These are phyloP conservation scores for Pharus latifolius DNA, from an alignment of 176 grass and related monocot genomes.

Conservation along the genomic window DNA sequence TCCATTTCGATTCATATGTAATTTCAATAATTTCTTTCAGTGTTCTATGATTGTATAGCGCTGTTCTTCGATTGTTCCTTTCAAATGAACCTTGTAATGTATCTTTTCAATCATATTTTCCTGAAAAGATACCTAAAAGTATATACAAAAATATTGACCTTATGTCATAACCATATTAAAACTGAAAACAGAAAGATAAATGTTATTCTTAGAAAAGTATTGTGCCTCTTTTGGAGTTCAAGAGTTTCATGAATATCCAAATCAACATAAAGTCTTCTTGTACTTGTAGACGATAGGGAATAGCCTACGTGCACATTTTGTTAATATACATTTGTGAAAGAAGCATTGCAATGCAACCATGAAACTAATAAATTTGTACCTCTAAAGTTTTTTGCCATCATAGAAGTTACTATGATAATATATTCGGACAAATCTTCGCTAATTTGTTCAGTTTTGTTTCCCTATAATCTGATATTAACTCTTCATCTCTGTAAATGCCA, in stretches of 20 bases:
- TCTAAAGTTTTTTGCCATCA: not conserved
- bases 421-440: not conserved
- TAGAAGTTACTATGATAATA: not conserved
- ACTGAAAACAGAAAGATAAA: too few relatives aligned
- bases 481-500: not conserved
- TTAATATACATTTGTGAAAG: too few relatives aligned
- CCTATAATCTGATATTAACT: not conserved
- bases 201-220: not conserved
- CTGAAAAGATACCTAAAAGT: too few relatives aligned
- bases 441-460: not conserved
- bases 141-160: too few relatives aligned
- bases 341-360: not conserved
- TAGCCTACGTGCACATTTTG: not conserved
- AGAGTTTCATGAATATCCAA: not conserved
- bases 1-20: too few relatives aligned
- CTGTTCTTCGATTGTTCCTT: too few relatives aligned
- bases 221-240: not conserved
- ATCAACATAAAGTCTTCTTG: not conserved
- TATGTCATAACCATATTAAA: too few relatives aligned
- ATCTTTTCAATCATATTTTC: too few relatives aligned
- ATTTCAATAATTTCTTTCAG: too few relatives aligned
- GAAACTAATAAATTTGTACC: not conserved
- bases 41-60: too few relatives aligned
- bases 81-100: too few relatives aligned
- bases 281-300: not conserved